Evolutionary conservation across 495 filamentous ascomycete species (phyloP).

Genomic region (Podospora tetraspora): DNA sequence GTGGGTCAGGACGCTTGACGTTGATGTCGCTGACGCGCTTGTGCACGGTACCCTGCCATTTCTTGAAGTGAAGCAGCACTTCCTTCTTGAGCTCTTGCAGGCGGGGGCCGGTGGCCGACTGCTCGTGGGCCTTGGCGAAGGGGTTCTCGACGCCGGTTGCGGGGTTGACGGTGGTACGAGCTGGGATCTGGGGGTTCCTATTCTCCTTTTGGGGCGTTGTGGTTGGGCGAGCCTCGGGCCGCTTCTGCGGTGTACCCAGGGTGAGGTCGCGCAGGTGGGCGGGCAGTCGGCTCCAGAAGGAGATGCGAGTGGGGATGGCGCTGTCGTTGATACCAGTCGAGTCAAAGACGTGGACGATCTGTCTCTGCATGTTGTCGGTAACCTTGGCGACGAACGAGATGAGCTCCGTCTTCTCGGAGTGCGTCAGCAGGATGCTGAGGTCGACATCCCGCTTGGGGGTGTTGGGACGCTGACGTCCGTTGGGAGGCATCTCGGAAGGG

Average conservation of each 20-base stretch:
- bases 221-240: conserved; percentile 14
- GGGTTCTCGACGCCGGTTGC: conserved; percentile 1
- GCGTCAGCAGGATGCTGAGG: conserved; percentile 27
- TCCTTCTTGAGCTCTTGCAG: conserved; percentile 44
- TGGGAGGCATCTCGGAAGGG: conserved; percentile 25
- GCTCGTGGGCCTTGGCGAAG: conserved; percentile 12
- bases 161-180: conserved; percentile 7
- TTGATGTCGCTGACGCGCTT: conserved; percentile 41
- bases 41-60: conserved; percentile 38
- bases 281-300: conserved; percentile 28
- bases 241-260: conserved; percentile 17
- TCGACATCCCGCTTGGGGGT: conserved; percentile 30
- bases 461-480: conserved; percentile 17
- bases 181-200: conserved; percentile 19
- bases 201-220: conserved; percentile 22
- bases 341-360: conserved; percentile 45
- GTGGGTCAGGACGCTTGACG: conserved; percentile 26
- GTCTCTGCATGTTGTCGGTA: conserved; percentile 46
- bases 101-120: conserved; percentile 16
- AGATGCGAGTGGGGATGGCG: conserved; percentile 20
- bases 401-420: conserved; percentile 28
- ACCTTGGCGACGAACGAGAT: conserved; percentile 36
- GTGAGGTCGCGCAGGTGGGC: conserved; percentile 30
- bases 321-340: conserved; percentile 19
- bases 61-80: conserved; percentile 36